Conservation (phyloP, 2,329 filamentous ascomycete species). For the Ophiostoma himal-ulmi region DNA sequence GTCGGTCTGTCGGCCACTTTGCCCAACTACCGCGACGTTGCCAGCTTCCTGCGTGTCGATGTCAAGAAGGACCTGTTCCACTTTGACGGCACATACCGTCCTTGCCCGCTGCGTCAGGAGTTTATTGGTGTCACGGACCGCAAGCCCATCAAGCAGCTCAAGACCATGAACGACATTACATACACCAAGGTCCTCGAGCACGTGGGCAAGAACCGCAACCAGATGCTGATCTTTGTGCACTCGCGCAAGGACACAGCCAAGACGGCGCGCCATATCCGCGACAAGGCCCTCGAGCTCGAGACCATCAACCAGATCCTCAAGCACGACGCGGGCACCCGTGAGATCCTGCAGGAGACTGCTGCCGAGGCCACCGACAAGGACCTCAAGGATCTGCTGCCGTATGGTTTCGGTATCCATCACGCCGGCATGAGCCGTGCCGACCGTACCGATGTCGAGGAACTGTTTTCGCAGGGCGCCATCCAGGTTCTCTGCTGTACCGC, state of each 20-base stretch:
- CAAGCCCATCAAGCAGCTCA: slow-evolving; percentile 97
- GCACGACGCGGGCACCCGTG: slow-evolving; percentile 84
- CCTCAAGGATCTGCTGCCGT: slow-evolving; percentile 88
- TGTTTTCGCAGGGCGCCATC: slow-evolving; percentile 85
- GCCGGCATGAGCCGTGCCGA: slow-evolving; percentile 96
- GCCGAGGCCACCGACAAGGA: slow-evolving; percentile 77
- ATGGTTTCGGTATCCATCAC: slow-evolving; percentile 97
- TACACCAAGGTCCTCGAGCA: slow-evolving; percentile 97
- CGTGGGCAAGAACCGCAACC: slow-evolving; percentile 84
- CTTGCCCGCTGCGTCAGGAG: slow-evolving; percentile 91
- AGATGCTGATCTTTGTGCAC: slow-evolving; percentile 99
- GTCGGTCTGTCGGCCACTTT: slow-evolving; percentile 91
- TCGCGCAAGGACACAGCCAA: slow-evolving; percentile 98
- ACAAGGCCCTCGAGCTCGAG: slow-evolving; percentile 94
- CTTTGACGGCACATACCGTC: slow-evolving; percentile 89
- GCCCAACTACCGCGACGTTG: slow-evolving; percentile 94
- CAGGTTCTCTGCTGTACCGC: slow-evolving; percentile 96
- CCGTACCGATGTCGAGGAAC: slow-evolving; percentile 87
- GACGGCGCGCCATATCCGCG: slow-evolving; percentile 90
- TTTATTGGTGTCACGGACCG: slow-evolving; percentile 97
- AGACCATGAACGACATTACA: slow-evolving; percentile 98
- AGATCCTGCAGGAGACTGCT: slow-evolving; percentile 80
- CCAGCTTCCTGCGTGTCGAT: slow-evolving; percentile 89
- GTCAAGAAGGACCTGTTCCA: slow-evolving; percentile 82
- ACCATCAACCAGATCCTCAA: slow-evolving; percentile 94